Percentiles rank a stretch among this genome's conserved stretches.
These are phyloP conservation scores for Vaccinium corymbosum DNA, from an alignment of 148 eudicot genomes.

Conservation along the genomic window DNA sequence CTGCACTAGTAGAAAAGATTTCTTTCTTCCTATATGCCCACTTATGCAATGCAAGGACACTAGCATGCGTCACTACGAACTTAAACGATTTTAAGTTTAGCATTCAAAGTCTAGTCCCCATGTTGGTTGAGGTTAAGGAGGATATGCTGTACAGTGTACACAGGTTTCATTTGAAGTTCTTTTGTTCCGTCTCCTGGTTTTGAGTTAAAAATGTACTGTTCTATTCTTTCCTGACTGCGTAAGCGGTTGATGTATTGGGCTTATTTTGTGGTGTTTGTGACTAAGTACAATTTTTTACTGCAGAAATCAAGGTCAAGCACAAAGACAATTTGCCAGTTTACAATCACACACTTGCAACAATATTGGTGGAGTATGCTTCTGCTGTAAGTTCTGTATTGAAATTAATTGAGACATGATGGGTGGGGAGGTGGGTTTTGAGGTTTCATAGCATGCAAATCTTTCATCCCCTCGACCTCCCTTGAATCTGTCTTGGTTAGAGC, in stretches of 20 bases:
- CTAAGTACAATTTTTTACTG: neutral
- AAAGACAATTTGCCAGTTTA: constrained; percentile 15
- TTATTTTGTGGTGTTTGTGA: constrained; percentile 2
- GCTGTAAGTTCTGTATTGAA: constrained; percentile 17
- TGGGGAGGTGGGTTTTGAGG: neutral
- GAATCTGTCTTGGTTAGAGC: neutral
- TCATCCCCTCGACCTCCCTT: neutral
- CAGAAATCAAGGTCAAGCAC: constrained; percentile 23
- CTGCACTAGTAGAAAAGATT: too few relatives aligned
- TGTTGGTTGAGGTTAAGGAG: neutral
- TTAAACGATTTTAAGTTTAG: neutral
- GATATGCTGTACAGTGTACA: neutral
- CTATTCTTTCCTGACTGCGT: neutral
- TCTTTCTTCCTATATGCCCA: neutral
- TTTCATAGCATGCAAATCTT: neutral
- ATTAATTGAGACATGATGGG: neutral
- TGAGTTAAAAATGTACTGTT: neutral
- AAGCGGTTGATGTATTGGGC: neutral
- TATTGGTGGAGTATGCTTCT: constrained; percentile 27
- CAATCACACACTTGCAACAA: constrained; percentile 26
- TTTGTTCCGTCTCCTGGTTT: neutral
- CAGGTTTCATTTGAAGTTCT: neutral
- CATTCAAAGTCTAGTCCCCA: neutral
- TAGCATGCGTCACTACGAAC: neutral
- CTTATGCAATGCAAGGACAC: neutral